Evolutionary conservation across 2,329 filamentous ascomycete genomes (phyloP).

Genomic region (Leptographium radiaticola): DNA sequence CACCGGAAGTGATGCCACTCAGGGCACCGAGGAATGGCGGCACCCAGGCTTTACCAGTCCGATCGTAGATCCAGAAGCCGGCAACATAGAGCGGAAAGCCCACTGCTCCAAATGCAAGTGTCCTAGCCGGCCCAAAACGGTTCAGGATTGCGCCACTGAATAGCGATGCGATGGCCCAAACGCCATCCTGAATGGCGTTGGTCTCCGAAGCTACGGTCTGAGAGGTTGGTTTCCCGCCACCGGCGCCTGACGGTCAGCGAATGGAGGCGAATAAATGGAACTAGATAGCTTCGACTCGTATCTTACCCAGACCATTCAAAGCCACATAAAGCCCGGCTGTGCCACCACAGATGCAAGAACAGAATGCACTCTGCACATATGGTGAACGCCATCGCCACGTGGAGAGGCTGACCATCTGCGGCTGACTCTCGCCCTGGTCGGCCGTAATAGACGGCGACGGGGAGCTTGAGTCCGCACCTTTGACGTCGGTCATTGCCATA

Average conservation of each 20-base stretch:
- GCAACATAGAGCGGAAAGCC: constrained; percentile 1
- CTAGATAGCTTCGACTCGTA: no score
- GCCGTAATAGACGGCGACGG: background rate
- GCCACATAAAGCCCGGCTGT: background rate
- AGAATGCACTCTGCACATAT: background rate
- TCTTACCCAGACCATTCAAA: background rate
- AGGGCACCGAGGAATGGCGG: background rate
- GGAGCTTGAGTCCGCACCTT: background rate
- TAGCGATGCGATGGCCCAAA: constrained; percentile 1
- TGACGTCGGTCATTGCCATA: background rate
- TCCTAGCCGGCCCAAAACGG: background rate
- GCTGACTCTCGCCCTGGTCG: background rate
- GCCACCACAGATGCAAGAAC: background rate
- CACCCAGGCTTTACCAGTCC: background rate
- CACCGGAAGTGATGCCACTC: background rate
- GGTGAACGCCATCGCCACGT: background rate
- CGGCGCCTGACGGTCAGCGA: background rate
- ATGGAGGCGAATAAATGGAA: no score
- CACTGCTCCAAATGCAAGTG: background rate
- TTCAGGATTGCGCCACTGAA: background rate
- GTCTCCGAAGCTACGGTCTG: background rate
- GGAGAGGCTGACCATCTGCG: background rate
- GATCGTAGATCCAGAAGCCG: constrained; percentile 2
- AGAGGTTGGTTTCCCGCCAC: background rate
- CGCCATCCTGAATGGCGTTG: background rate